These are phyloP conservation scores for Dalechampia spathulata DNA, from an alignment of 441 rosid species.

Conservation along the genomic window DNA sequence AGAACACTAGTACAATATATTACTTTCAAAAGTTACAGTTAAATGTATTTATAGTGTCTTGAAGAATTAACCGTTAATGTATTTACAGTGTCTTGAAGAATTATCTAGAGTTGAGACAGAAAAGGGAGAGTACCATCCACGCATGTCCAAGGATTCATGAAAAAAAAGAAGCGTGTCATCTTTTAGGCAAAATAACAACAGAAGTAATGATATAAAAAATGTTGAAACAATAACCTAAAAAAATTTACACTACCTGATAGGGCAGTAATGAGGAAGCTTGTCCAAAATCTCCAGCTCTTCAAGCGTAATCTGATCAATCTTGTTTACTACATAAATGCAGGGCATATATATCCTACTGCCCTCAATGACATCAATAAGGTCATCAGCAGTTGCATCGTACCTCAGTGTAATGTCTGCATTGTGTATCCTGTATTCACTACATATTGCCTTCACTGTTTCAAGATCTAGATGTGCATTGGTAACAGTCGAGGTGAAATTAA, in stretches of 20 bases:
- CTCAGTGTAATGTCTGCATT: conserved; percentile 94
- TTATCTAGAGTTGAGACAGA: no score
- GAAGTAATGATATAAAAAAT: no score
- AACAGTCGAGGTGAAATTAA: conserved; percentile 81
- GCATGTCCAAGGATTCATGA: no score
- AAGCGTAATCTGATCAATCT: conserved; percentile 89
- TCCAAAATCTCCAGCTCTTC: conserved; percentile 97
- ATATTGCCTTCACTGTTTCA: conserved; percentile 94
- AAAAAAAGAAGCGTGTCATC: no score
- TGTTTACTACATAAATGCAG: conserved; percentile 89
- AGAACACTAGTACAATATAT: no score
- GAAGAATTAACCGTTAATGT: no score
- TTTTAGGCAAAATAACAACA: no score
- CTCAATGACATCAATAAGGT: conserved; percentile 95
- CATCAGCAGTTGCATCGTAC: conserved; percentile 96
- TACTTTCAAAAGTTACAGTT: no score
- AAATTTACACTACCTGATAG: conserved; percentile 57
- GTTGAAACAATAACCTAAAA: background rate
- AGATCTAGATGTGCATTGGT: conserved; percentile 79
- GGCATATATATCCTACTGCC: conserved; percentile 96
- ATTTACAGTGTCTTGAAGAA: no score
- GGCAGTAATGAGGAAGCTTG: conserved; percentile 96
- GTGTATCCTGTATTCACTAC: conserved; percentile 91
- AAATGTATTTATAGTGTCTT: no score
- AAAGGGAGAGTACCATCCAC: no score